A percentile compares a stretch with the other conserved stretches of the same genome.
Evolutionary conservation across 768 basidiomycete species (phyloP).

Genomic region (Phylloporus sp.): DNA sequence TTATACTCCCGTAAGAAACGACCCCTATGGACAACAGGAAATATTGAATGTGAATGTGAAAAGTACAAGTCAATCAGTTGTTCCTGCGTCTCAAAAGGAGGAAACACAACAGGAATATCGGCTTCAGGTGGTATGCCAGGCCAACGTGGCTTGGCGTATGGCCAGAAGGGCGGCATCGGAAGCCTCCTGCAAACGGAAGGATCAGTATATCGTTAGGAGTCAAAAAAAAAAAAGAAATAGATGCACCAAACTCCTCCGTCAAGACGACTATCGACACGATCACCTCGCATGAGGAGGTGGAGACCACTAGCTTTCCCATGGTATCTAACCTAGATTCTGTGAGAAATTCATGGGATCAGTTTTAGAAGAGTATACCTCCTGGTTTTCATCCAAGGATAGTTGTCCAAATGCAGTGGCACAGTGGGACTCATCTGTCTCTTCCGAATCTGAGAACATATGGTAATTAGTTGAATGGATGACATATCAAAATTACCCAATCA

Average conservation of each 20-base stretch:
- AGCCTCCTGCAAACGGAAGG: constrained; percentile 45
- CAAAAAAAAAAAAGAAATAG: constrained; percentile 7
- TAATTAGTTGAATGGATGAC: constrained; percentile 16
- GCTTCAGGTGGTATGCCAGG: constrained; percentile 40
- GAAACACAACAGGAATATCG: constrained; percentile 47
- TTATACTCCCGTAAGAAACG: constrained; percentile 66
- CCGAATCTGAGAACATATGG: constrained; percentile 25
- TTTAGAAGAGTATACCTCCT: constrained; percentile 45
- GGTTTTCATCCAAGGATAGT: constrained; percentile 71
- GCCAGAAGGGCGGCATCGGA: constrained; percentile 76
- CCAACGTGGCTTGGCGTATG: constrained; percentile 45
- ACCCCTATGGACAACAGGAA: constrained; percentile 74
- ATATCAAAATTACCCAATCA: constrained; percentile 3
- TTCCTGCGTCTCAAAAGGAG: constrained; percentile 60
- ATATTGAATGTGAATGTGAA: constrained; percentile 77
- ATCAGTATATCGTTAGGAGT: constrained; percentile 10
- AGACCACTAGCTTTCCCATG: constrained; percentile 78
- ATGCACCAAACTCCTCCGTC: constrained; percentile 65
- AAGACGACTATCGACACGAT: constrained; percentile 63
- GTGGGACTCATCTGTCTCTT: constrained; percentile 37
- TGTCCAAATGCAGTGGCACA: constrained; percentile 62
- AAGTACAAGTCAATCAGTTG: constrained; percentile 74
- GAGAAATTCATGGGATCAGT: constrained; percentile 7
- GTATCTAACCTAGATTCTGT: constrained; percentile 64
- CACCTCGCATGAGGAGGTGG: constrained; percentile 64